These are phyloP conservation scores for Exserohilum turcica DNA, from an alignment of 2,329 filamentous ascomycete species.

Conservation along the genomic window DNA sequence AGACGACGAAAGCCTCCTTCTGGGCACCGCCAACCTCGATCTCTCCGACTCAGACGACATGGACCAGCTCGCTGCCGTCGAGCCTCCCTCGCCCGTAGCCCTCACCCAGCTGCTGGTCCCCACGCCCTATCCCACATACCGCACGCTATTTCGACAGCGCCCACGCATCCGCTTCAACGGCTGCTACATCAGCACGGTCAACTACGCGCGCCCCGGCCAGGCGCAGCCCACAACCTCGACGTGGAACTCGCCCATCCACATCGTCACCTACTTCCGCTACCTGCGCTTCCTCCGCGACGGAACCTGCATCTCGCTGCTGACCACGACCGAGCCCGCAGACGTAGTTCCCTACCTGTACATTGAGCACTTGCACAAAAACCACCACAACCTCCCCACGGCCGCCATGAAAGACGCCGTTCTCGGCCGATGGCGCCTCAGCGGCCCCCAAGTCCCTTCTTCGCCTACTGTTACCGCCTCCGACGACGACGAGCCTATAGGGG, in stretches of 20 bases:
- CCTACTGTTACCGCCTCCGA: neutral
- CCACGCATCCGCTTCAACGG: slow-evolving; percentile 93
- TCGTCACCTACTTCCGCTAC: slow-evolving; percentile 98
- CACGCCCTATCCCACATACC: slow-evolving; percentile 51
- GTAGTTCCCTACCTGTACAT: slow-evolving; percentile 83
- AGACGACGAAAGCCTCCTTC: slow-evolving; percentile 40
- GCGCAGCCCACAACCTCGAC: slow-evolving; percentile 71
- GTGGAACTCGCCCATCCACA: slow-evolving; percentile 83
- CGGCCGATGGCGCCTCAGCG: slow-evolving; percentile 70
- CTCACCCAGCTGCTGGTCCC: slow-evolving; percentile 44
- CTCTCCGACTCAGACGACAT: slow-evolving; percentile 19
- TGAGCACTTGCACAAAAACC: slow-evolving; percentile 63
- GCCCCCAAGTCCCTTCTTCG: slow-evolving; percentile 44
- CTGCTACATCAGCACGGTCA: slow-evolving; percentile 94
- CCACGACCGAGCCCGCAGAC: slow-evolving; percentile 79
- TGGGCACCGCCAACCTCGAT: slow-evolving; percentile 27
- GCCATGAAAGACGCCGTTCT: slow-evolving; percentile 72
- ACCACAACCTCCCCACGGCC: slow-evolving; percentile 51
- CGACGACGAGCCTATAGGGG: neutral
- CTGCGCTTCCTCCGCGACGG: slow-evolving; percentile 94
- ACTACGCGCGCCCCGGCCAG: slow-evolving; percentile 86
- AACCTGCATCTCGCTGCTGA: slow-evolving; percentile 77
- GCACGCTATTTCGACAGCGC: slow-evolving; percentile 76
- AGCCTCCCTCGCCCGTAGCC: slow-evolving; percentile 20
- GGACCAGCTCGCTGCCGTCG: slow-evolving; percentile 8